Evolutionary conservation across 2,329 filamentous ascomycete genomes (phyloP), one percentile per base, ranked within the genome.

Genomic region (Aspergillus fumigatiaffinis): DNA sequence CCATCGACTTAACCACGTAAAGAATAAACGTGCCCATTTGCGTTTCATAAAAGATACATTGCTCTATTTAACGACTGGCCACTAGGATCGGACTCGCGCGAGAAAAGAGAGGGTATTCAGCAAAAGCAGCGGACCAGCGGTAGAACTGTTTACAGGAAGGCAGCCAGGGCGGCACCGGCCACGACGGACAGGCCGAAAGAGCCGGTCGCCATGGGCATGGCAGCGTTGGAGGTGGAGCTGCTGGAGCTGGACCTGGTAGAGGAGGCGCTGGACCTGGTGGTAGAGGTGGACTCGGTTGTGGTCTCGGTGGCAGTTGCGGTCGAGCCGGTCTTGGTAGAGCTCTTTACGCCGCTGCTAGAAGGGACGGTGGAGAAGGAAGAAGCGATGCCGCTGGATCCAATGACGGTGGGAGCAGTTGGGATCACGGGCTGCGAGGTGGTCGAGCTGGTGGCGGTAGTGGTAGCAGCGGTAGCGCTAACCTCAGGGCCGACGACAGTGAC

Each of bases 91-190:
- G 50, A 46, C 50, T 44, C 38, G 32, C 35, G 51, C 20, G 26
- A 53, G 20, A 41, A 7, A 20, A 9, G 23, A n/a, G 17, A 25
- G 44, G 52, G 52, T 53, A 49, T 54, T 42, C 35, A 52, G 32
- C 25, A 50, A 20, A 29, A 46, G 38, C 10, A 20, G 4, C 41
- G 28, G 14, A 38, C 4, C 42, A n/a, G 17, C 46, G 29, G 23
- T 47, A 20, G 50, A 14, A 48, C 54, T 44, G 35, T 60, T 73
- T 74, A 79, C 62, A 79, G 66, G 60, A 80, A 69, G 62, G 74
- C 73, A 63, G 75, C 73, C 50, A 79, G 65, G 51, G 75, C 68
- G 59, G 71, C 69, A 66, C 76, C 77, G 61, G 76, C 77, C 23
- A 77, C 66, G 52, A 77, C 65, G 42, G 69, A 70, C 56, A 78